Evolutionary conservation across 768 basidiomycete genomes (phyloP).

Genomic region (Neoboletus subvelutipes): DNA sequence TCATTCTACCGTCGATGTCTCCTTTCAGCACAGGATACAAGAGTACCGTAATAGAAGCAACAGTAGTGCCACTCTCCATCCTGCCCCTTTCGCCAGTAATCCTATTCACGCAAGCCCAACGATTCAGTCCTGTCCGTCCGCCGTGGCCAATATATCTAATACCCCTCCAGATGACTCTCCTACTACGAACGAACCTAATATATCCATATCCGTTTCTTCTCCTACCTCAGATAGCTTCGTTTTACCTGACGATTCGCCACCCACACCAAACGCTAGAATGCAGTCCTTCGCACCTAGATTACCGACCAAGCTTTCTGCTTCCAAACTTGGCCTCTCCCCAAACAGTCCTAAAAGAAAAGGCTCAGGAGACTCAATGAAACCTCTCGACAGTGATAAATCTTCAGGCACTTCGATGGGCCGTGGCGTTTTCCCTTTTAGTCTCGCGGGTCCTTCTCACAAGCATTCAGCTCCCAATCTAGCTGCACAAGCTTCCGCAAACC

Average conservation of each 20-base stretch:
- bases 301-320: conserved; percentile 63
- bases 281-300: conserved; percentile 72
- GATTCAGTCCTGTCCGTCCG: conserved; percentile 45
- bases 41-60: conserved; percentile 62
- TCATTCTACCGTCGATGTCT: conserved; percentile 40
- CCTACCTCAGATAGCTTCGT: conserved; percentile 39
- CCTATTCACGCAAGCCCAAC: conserved; percentile 30
- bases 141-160: conserved; percentile 17
- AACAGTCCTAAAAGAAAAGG: conserved; percentile 59
- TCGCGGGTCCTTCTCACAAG: conserved; percentile 30
- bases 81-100: conserved; percentile 31
- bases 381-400: conserved; percentile 32
- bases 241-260: conserved; percentile 32
- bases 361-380: conserved; percentile 36
- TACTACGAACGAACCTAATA: conserved; percentile 29
- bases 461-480: conserved; percentile 20
- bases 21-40: conserved; percentile 61
- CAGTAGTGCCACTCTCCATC: conserved; percentile 52
- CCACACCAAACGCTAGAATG: conserved; percentile 57
- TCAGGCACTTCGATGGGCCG: conserved; percentile 14
- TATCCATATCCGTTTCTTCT: conserved; percentile 51
- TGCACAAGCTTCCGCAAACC: conserved; percentile 13
- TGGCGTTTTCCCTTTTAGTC: conserved; percentile 33
- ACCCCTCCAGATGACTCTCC: conserved; percentile 23
- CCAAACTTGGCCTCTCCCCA: conserved; percentile 45